phyloP scores from a whole-genome alignment of 768 basidiomycete species.

The Clavulina sp. region DNA sequence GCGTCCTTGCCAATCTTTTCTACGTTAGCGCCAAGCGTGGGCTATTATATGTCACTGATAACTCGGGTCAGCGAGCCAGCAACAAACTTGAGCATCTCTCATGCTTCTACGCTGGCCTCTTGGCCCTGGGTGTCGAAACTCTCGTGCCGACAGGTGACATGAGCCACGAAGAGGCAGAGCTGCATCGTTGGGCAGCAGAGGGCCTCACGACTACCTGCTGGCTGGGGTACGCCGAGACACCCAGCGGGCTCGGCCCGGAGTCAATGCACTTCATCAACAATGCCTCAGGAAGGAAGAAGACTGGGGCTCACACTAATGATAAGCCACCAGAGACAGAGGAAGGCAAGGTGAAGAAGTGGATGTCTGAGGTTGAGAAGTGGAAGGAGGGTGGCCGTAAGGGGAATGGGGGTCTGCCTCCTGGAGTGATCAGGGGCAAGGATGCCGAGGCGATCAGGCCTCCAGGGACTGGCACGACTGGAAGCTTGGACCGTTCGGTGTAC shows the following conservation, averaged over 20 bases:
- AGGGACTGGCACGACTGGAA: neutral
- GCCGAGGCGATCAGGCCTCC: slow-evolving; percentile 3
- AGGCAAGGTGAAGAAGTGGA: slow-evolving; percentile 19
- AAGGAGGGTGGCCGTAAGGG: slow-evolving; percentile 18
- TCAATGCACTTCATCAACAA: slow-evolving; percentile 25
- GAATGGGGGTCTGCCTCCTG: slow-evolving; percentile 9
- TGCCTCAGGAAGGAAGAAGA: slow-evolving; percentile 24
- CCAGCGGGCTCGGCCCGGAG: slow-evolving; percentile 52
- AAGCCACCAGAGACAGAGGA: too few relatives aligned
- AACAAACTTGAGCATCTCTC: slow-evolving; percentile 48
- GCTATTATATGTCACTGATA: slow-evolving; percentile 53
- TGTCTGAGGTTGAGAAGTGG: slow-evolving; percentile 26
- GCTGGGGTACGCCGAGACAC: slow-evolving; percentile 51
- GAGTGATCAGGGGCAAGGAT: slow-evolving; percentile 8
- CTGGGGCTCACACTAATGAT: too few relatives aligned
- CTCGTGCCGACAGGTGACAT: slow-evolving; percentile 20
- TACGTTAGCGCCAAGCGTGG: slow-evolving; percentile 46
- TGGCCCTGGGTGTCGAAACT: slow-evolving; percentile 51
- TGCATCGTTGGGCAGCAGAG: slow-evolving; percentile 61
- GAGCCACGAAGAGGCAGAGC: slow-evolving; percentile 38
- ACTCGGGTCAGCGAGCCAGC: slow-evolving; percentile 15
- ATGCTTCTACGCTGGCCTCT: slow-evolving; percentile 59
- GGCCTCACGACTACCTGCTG: slow-evolving; percentile 59
- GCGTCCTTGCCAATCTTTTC: slow-evolving; percentile 29
- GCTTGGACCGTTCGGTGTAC: neutral